These are phyloP conservation scores for Penicillium frequentans DNA, from an alignment of 2,329 filamentous ascomycete species.

Conservation along the genomic window DNA sequence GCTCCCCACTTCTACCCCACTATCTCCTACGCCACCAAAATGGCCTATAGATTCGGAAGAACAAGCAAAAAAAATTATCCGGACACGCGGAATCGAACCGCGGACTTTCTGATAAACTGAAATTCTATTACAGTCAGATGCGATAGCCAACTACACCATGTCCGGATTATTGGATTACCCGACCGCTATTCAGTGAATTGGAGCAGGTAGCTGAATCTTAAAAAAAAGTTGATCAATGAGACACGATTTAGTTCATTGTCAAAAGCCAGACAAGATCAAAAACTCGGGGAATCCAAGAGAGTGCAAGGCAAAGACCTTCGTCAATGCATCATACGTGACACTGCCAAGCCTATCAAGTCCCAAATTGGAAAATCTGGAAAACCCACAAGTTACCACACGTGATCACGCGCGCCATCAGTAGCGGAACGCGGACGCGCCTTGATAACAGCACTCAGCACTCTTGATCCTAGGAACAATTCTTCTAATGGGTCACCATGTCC, in stretches of 20 bases:
- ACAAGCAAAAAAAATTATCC: constrained; percentile 39
- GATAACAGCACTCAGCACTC: background rate
- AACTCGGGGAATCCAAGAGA: rapidly evolving
- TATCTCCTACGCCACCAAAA: too few relatives aligned
- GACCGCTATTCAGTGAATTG: too few relatives aligned
- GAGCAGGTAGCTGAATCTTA: too few relatives aligned
- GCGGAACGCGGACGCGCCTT: constrained; percentile 5
- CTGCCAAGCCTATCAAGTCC: background rate
- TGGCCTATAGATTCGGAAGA: too few relatives aligned
- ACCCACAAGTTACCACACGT: background rate
- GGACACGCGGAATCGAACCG: constrained; percentile 4
- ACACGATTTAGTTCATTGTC: background rate
- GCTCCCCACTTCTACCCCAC: too few relatives aligned
- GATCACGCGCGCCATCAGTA: constrained; percentile 2
- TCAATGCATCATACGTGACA: background rate
- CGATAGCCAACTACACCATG: constrained; percentile 3
- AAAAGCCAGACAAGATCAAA: background rate
- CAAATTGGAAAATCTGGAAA: background rate
- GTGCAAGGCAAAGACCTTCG: background rate
- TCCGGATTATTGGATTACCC: background rate
- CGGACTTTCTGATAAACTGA: constrained; percentile 3
- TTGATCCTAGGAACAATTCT: background rate
- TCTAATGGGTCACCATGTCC: constrained; percentile 33
- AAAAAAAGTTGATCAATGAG: background rate
- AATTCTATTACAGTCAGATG: constrained; percentile 4